Percentiles rank a stretch among this genome's conserved stretches.
These are phyloP conservation scores for Xerocomellus dryophilus DNA, from an alignment of 768 basidiomycete genomes.

Conservation along the genomic window DNA sequence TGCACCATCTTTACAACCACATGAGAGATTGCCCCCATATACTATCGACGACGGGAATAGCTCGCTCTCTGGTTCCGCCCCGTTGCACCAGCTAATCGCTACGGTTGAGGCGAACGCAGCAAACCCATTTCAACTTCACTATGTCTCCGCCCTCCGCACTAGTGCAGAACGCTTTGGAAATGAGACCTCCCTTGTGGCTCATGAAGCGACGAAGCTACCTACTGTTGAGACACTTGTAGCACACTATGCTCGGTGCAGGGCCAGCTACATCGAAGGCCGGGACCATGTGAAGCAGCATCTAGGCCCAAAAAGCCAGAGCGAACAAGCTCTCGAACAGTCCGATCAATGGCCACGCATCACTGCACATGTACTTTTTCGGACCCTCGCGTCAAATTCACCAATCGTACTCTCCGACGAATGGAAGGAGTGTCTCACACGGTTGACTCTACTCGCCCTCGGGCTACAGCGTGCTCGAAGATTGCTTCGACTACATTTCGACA, in stretches of 20 bases:
- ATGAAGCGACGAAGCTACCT: background rate
- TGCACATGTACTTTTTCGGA: slow-evolving; percentile 28
- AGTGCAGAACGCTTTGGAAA: slow-evolving; percentile 13
- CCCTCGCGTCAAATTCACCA: slow-evolving; percentile 27
- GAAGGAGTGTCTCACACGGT: slow-evolving; percentile 27
- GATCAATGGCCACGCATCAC: slow-evolving; percentile 41
- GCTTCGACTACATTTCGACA: slow-evolving; percentile 21
- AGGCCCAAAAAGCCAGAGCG: slow-evolving; percentile 15
- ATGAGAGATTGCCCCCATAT: background rate
- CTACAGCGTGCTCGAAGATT: slow-evolving; percentile 40
- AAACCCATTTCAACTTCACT: slow-evolving; percentile 9
- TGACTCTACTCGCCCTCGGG: slow-evolving; percentile 31
- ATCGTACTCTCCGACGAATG: slow-evolving; percentile 25
- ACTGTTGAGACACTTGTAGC: background rate
- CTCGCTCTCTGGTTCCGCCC: background rate
- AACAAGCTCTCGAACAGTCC: slow-evolving; percentile 15
- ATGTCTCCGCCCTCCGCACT: slow-evolving; percentile 6
- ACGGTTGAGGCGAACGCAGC: slow-evolving; percentile 1
- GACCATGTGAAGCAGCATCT: slow-evolving; percentile 1
- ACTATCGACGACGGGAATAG: background rate
- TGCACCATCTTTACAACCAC: background rate
- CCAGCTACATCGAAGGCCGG: background rate
- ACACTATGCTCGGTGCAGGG: slow-evolving; percentile 10
- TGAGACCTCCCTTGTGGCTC: background rate
- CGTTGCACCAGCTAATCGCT: slow-evolving; percentile 7